Evolutionary conservation across 148 eudicot species (phyloP), one percentile per base, ranked within the genome.

Genomic region (Camellia sinensis): DNA sequence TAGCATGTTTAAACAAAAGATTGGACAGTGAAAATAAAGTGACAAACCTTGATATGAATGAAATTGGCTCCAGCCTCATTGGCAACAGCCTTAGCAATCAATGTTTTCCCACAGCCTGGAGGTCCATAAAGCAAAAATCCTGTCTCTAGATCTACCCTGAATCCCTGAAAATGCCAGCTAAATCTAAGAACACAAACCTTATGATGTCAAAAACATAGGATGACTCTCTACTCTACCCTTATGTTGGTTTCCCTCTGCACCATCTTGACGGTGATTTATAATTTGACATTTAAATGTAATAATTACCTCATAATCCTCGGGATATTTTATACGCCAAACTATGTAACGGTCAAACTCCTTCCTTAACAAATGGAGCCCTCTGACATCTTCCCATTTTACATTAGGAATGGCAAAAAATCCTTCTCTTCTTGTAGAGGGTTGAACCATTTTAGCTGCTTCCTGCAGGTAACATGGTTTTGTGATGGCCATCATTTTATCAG

Each of bases 21-120:
- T 17, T 43, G 41, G 54, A 73, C 29, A 10, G 56, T n/a, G 37
- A 59, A 82, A 54, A 79, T 8, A 22, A 12, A 78, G 48, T 2
- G 50, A 61, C 82, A 81, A 76, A 94, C 98, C 98, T 92, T 94
- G 67, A 94, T 87, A 77, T 94, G 95, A 84, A 94, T 94, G 82
- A 94, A 92, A 81, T 88, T 94, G 65, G 98, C 94, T 71, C 98
- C 98, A 5, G 98, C 92, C 87, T 92, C 98, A 77, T 88, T 90
- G 60, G 98, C 98, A 80, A 94, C 94, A 70, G 98, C 97, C 87
- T 94, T 94, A 64, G 98, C 98, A 85, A 94, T 94, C 80, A 92
- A 88, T 60, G 98, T 94, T 86, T 94, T 92, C 41, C 98, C 98
- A 79, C 98, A 94, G 78, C 98, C 98, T 68, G 98, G 98, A 61